Evolutionary conservation across 495 filamentous ascomycete species (phyloP), one percentile per base, ranked within the genome.

Genomic region (Hypoxylon cercidicola): DNA sequence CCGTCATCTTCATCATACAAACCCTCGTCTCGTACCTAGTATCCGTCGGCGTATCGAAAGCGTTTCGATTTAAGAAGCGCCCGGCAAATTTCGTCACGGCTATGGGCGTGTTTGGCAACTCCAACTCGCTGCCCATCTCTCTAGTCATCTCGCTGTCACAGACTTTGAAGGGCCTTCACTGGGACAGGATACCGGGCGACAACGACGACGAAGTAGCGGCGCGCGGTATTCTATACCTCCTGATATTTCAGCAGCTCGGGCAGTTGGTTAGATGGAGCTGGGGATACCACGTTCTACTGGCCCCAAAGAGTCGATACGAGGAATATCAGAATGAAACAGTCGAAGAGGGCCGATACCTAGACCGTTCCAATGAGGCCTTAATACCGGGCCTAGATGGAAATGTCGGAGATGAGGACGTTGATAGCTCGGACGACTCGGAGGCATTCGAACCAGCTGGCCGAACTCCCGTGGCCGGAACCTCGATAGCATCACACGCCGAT

Each of bases 51-150:
- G 83, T 98, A 25, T 83, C 90, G 11, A 88, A 84, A 78, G 80
- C 86, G 51, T 96, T 90, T 69, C 81, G 90, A 3, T 92, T 99
- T 77, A 85, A 86, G 70, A 94, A 91, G 72, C 84, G 93, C 55
- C 88, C 91, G 40, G 84, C 88, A 43, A 98, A 98, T 74, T 99
- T 97, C 71, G 90, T 99, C 44, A 89, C 92, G 49, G 95, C 95
- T 37, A 99, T 98, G 95, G 92, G 88, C 47, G 95, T 99, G 35
- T 99, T 99, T 73, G 95, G 94, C 58, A 99, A 99, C 74, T 97
- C 94, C 32, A 99, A 98, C 77, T 98, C 95, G 13, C 88, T 99
- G 15, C 95, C 95, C 1, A 97, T 99, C 53, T 99, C 95, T 0
- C 87, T 99, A 44, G 93, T 99, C 67, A 85, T 97, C 57, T 97